phyloP scores from a whole-genome alignment of 768 basidiomycete genomes.

The Hemileccinum rubropunctum region DNA sequence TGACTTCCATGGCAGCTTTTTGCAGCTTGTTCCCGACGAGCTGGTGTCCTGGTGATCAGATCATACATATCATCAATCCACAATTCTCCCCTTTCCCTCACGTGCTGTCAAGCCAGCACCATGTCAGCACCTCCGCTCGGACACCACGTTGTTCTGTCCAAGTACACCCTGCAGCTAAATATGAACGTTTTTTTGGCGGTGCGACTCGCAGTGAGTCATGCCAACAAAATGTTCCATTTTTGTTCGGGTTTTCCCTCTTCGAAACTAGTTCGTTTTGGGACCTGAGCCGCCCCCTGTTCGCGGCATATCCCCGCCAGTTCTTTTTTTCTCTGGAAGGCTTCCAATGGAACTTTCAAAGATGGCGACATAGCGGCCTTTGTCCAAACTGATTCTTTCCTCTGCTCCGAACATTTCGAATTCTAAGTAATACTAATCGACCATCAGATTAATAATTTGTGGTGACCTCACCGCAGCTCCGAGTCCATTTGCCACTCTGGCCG shows the following conservation, averaged over 20 bases:
- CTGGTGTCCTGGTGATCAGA: conserved; percentile 2
- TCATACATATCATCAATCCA: background rate
- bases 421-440: background rate
- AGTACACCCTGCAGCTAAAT: background rate
- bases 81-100: conserved; percentile 1
- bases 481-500: background rate
- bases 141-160: conserved; percentile 11
- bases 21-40: too few relatives aligned
- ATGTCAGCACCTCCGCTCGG: too few relatives aligned
- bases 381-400: background rate
- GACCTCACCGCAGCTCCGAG: conserved; percentile 13
- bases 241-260: background rate
- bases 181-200: background rate
- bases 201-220: background rate
- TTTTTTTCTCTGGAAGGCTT: conserved; percentile 16
- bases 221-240: background rate
- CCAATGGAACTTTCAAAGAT: conserved; percentile 19
- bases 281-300: background rate
- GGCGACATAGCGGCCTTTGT: conserved; percentile 7
- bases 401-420: background rate
- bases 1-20: background rate
- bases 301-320: conserved; percentile 14
- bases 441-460: conserved; percentile 1
- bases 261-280: conserved; percentile 11
- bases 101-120: background rate